Base-by-base conservation (phyloP, 148 eudicot species). In the Heliosperma pusillum region DNA sequence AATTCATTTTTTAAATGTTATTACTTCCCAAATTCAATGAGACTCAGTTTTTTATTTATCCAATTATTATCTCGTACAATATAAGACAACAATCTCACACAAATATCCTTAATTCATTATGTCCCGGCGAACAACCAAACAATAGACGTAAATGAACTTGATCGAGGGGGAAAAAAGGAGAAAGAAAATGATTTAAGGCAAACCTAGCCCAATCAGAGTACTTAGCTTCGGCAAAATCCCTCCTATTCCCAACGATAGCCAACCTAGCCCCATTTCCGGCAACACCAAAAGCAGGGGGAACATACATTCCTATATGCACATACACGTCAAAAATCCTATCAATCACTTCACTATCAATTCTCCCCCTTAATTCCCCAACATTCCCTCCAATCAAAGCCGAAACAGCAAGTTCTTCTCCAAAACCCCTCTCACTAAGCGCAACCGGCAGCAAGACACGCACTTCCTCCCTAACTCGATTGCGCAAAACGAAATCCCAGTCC, bases 151-250 rank as follows among this genome's bases (percentile, higher is more conserved):
- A 25, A 26, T 24, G 36, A 58, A 75, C 42, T 7, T 1, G 42
- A 36, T 36, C 42, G 9, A 36, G 42, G 42, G 42, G 42, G 4
- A 11, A 36, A 25, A 30, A 50, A 21, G 12, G 25, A 42, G 3
- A 63, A 53, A 29, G n/a, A 21, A 36, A 64, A 22, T 25, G 10
- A 65, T n/a, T n/a, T n/a, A 66, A 70, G 9, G 29, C 88, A 69
- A 79, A 94, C 98, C 98, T 86, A 59, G 86, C 97, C 98, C 98
- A 94, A 71, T 88, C 93, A 10, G 98, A 86, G 81, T 94, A 90
- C 88, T 94, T 94, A 3, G 98, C 96, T 83, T 80, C 77, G 9
- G 97, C 93, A 74, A 82, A 77, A 73, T 87, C 89, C 79, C 99
- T 88, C 73, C 86, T 84, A 60, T 83, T 79, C 0, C 97, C 91